phyloP scores from a whole-genome alignment of 805 yeast genomes.

The Ogataea angusta region DNA sequence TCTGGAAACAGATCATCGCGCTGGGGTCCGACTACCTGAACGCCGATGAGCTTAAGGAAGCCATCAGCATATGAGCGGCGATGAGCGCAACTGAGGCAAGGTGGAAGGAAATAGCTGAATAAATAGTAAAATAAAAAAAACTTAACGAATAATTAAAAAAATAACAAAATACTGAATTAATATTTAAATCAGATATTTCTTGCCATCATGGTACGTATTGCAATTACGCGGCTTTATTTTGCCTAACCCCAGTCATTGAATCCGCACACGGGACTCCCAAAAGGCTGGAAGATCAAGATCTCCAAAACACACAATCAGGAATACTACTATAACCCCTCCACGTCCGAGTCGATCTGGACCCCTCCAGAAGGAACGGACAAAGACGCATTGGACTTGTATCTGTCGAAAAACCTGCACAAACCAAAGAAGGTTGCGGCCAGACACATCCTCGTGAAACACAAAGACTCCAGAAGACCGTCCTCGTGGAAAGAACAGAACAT shows the following conservation, averaged over 20 bases:
- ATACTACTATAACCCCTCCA: constrained; percentile 69
- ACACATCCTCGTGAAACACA: constrained; percentile 82
- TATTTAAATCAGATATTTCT: neutral
- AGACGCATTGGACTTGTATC: constrained; percentile 53
- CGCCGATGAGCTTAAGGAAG: constrained; percentile 51
- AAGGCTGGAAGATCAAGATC: constrained; percentile 75
- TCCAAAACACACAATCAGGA: constrained; percentile 82
- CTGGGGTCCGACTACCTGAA: constrained; percentile 57
- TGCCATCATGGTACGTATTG: constrained; percentile 1
- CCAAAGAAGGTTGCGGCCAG: constrained; percentile 74
- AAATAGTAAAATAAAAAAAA: neutral
- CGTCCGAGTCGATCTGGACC: constrained; percentile 82
- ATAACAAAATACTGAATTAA: neutral
- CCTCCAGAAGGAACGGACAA: constrained; percentile 83
- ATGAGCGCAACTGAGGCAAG: neutral
- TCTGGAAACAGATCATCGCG: constrained; percentile 48
- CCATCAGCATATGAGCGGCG: constrained; percentile 6
- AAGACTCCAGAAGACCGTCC: constrained; percentile 81
- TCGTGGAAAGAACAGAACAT: constrained; percentile 81
- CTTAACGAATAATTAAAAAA: neutral
- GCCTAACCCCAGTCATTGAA: constrained; percentile 12
- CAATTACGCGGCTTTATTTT: neutral
- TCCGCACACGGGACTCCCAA: constrained; percentile 70
- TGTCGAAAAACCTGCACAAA: constrained; percentile 42
- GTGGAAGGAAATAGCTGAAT: neutral